Evolutionary conservation across 2,329 filamentous ascomycete genomes (phyloP), one percentile per base, ranked within the genome.

Genomic region (Diaporthe amygdali): DNA sequence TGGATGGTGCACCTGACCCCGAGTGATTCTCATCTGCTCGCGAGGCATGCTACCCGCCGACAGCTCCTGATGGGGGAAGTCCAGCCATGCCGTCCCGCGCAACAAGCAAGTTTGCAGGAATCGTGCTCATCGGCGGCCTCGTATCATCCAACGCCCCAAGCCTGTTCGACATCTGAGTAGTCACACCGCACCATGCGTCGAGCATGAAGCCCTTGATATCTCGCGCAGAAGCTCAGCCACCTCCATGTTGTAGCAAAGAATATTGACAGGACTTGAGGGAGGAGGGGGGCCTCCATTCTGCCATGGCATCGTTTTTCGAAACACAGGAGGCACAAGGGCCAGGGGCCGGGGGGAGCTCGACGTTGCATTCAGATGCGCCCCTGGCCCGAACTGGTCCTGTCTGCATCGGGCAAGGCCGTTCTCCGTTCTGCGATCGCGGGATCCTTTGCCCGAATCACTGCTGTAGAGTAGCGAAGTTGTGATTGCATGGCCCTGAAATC

Each of bases 171-270:
- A 63, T 34, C 27, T 25, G 59, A 63, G 59, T 25, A 34, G 41
- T 63, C 59, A 63, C 59, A 47, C 59, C 41, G 59, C 59, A 63
- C 59, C 59, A 63, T 47, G 30, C 12, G 12, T 63, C 41, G 41
- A 37, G 59, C 59, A 63, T 63, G 37, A 46, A 37, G 41, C 37
- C 25, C 51, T 46, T 37, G 51, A 59, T 59, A 56, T 51, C 39
- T 69, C 66, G 39, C 25, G 41, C 52, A 59, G 32, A 37, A n/a
- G 25, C 66, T 69, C 30, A 61, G 66, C 66, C 66, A 69, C 66
- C 66, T 69, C 66, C 66, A 69, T 49, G 52, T 56, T 69, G 66
- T 61, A 69, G 27, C 54, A 59, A 27, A 61, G 44, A 30, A 59
- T 41, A 56, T 46, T 56, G 66, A 47, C 27, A 68, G 51, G 51